Percentiles rank a stretch among this genome's conserved stretches.
Evolutionary conservation across 805 yeast species (phyloP).

Genomic region (Wickerhamomyces canadensis): DNA sequence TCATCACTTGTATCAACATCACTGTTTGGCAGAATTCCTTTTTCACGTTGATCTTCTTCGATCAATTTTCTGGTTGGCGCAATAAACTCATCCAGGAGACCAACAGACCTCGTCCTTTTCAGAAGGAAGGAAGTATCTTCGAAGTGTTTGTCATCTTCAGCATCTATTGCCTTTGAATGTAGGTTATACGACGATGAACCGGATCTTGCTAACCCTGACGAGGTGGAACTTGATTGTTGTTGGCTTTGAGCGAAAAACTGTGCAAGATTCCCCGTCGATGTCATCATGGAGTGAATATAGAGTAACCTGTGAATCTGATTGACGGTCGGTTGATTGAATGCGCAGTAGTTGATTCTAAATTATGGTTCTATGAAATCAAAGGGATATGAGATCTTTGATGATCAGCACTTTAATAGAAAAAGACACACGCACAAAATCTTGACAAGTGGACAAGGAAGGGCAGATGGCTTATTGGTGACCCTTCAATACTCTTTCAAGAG

Average conservation of each 20-base stretch:
- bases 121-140: slow-evolving; percentile 64
- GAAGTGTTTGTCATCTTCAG: slow-evolving; percentile 66
- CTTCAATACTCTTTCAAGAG: too few relatives aligned
- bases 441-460: too few relatives aligned
- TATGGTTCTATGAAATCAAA: too few relatives aligned
- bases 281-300: background rate
- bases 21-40: background rate
- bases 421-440: too few relatives aligned
- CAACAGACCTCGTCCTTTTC: slow-evolving; percentile 79
- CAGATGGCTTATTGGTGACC: too few relatives aligned
- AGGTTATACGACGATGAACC: slow-evolving; percentile 7
- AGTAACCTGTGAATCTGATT: too few relatives aligned
- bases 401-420: too few relatives aligned
- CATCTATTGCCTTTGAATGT: slow-evolving; percentile 47
- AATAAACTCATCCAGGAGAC: slow-evolving; percentile 66
- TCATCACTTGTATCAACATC: slow-evolving; percentile 10
- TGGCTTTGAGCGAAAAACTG: slow-evolving; percentile 2
- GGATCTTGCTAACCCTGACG: background rate
- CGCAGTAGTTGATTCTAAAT: too few relatives aligned
- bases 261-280: slow-evolving; percentile 4
- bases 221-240: slow-evolving; percentile 2
- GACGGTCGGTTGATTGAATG: too few relatives aligned
- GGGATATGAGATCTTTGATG: too few relatives aligned
- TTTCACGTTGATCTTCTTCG: slow-evolving; percentile 24
- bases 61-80: slow-evolving; percentile 38